A percentile compares a stretch with the other conserved stretches of the same genome.
These are phyloP conservation scores for Quercus alba DNA, from an alignment of 306 rosid species.

Conservation along the genomic window DNA sequence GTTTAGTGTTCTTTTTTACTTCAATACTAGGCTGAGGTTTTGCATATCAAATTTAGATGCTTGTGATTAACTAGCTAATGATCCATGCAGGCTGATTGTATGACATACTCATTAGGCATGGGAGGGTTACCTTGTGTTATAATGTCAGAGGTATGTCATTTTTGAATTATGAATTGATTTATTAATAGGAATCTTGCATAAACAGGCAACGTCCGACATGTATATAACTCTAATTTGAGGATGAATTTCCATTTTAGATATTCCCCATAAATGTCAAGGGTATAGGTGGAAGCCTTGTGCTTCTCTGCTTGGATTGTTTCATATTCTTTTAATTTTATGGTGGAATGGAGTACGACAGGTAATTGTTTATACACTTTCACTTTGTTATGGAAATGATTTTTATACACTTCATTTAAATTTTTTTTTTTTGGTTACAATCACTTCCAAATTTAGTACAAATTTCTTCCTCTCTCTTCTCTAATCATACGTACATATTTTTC, in stretches of 20 bases:
- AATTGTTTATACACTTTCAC: not conserved
- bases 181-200: too few relatives aligned
- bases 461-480: too few relatives aligned
- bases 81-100: not conserved
- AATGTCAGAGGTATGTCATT: slow-evolving; percentile 18
- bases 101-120: slow-evolving; percentile 8
- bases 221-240: not conserved
- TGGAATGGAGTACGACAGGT: slow-evolving; percentile 46
- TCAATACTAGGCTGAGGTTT: too few relatives aligned
- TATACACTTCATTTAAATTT: too few relatives aligned
- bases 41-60: not conserved
- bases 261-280: slow-evolving; percentile 44
- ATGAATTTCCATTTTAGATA: slow-evolving; percentile 15
- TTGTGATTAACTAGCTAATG: not conserved
- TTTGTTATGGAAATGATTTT: too few relatives aligned
- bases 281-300: slow-evolving; percentile 40
- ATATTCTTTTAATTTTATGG: slow-evolving; percentile 29
- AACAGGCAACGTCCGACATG: too few relatives aligned
- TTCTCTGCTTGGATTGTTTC: slow-evolving; percentile 32
- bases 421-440: too few relatives aligned
- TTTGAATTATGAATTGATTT: too few relatives aligned
- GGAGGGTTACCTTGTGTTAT: slow-evolving; percentile 21
- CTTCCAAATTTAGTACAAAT: too few relatives aligned
- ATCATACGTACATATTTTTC: too few relatives aligned
- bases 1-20: too few relatives aligned